These are phyloP conservation scores for Hypoxylon cercidicola DNA, from an alignment of 495 filamentous ascomycete genomes.

Conservation along the genomic window DNA sequence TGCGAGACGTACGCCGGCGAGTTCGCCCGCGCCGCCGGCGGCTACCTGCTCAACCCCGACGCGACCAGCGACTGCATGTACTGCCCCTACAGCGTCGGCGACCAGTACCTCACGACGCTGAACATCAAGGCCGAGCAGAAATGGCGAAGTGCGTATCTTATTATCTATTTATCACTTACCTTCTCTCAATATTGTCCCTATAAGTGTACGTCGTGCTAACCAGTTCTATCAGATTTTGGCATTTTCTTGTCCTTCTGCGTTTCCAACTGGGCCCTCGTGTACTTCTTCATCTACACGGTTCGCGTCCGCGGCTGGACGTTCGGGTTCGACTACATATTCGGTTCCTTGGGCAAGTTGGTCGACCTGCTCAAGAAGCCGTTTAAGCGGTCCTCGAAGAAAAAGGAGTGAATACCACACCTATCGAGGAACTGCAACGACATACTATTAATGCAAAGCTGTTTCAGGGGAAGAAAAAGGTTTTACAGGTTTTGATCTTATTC, in stretches of 20 bases:
- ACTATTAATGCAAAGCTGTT: too few species aligned
- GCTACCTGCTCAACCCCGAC: conserved; percentile 68
- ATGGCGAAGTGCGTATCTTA: conserved; percentile 40
- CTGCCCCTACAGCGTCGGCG: conserved; percentile 73
- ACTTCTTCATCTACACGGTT: conserved; percentile 86
- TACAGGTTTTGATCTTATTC: too few species aligned
- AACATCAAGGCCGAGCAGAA: conserved; percentile 64
- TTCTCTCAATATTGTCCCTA: too few species aligned
- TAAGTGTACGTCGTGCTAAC: conserved; percentile 43
- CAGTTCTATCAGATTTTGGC: conserved; percentile 69
- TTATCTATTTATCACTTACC: neutral
- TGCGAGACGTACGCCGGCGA: conserved; percentile 69
- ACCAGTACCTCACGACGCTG: conserved; percentile 73
- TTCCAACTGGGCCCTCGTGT: conserved; percentile 80
- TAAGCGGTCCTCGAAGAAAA: conserved; percentile 35
- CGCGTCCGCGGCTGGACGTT: conserved; percentile 79
- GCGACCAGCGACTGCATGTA: conserved; percentile 73
- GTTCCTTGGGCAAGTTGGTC: conserved; percentile 58
- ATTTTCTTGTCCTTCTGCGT: conserved; percentile 82
- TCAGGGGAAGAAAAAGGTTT: too few species aligned
- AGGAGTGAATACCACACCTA: neutral
- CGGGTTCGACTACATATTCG: conserved; percentile 70
- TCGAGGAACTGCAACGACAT: too few species aligned
- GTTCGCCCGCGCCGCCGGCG: conserved; percentile 60
- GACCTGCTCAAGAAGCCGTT: conserved; percentile 56